These are phyloP conservation scores for Colletotrichum destructivum DNA, from an alignment of 2,329 filamentous ascomycete species.

Conservation along the genomic window DNA sequence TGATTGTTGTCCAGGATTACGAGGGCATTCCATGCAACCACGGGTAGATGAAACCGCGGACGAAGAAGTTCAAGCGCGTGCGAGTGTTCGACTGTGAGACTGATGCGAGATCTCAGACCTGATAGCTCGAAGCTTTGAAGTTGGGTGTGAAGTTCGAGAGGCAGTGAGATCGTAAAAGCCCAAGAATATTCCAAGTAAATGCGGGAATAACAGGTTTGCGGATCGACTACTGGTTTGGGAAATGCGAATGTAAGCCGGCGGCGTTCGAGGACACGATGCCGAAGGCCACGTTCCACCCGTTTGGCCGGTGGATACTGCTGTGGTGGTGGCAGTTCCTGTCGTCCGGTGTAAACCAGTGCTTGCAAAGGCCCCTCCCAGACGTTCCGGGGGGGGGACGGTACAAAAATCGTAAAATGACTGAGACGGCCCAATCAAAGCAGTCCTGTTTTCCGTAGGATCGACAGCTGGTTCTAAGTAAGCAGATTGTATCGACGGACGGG, in stretches of 20 bases:
- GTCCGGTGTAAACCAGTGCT: conserved; percentile 19
- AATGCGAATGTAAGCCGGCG: conserved; percentile 5
- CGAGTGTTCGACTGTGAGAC: not conserved
- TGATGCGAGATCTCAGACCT: conserved; percentile 4
- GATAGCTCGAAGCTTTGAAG: conserved; percentile 1
- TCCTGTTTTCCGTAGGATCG: conserved; percentile 8
- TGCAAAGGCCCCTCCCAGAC: conserved; percentile 13
- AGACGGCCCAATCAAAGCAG: conserved; percentile 14
- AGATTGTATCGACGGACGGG: not conserved
- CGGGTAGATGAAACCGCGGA: conserved; percentile 25
- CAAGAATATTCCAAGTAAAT: conserved; percentile 27
- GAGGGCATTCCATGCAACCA: not conserved
- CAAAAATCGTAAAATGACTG: conserved; percentile 13
- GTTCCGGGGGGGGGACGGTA: conserved; percentile 21
- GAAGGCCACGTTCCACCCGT: conserved; percentile 31
- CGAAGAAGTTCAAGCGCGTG: conserved; percentile 2
- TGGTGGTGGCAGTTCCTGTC: conserved; percentile 28
- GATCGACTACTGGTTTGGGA: not conserved
- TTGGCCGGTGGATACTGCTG: conserved; percentile 18
- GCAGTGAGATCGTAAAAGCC: conserved; percentile 33
- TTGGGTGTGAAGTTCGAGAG: conserved; percentile 13
- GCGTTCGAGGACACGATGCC: conserved; percentile 19
- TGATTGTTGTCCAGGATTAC: not conserved
- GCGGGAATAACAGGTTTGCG: conserved; percentile 24
- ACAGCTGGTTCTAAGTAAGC: not conserved